A percentile compares a stretch with the other conserved stretches of the same genome.
Evolutionary conservation across 2,329 filamentous ascomycete species (phyloP).

Genomic region (Trichothecium sympodiale): DNA sequence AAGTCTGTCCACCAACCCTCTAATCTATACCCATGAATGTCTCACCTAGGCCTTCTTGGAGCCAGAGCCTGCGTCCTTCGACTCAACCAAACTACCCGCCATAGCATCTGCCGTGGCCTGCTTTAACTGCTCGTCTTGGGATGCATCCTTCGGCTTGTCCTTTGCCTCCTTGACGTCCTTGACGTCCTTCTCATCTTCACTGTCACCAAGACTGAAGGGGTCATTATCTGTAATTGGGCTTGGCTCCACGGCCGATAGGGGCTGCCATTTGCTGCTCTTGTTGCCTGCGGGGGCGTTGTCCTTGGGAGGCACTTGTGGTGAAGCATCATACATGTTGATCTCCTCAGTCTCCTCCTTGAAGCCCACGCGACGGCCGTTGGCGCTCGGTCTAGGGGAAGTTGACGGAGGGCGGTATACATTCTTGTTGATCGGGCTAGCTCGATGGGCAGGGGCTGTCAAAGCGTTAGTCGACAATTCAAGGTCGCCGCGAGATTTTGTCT

Average conservation of each 20-base stretch:
- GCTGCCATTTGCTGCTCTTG: constrained; percentile 94
- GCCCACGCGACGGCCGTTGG: constrained; percentile 39
- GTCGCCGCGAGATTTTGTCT: constrained; percentile 16
- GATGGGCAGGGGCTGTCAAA: constrained; percentile 27
- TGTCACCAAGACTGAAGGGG: constrained; percentile 91
- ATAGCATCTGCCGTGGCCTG: constrained; percentile 53
- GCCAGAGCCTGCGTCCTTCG: constrained; percentile 17
- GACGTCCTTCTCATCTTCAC: constrained; percentile 79
- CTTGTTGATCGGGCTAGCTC: constrained; percentile 65
- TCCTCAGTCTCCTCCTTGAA: constrained; percentile 62
- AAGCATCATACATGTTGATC: constrained; percentile 62
- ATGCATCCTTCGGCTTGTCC: constrained; percentile 42
- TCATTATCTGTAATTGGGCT: constrained; percentile 83
- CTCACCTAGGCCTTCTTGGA: constrained; percentile 22
- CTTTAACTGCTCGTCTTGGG: constrained; percentile 50
- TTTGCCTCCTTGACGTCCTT: constrained; percentile 25
- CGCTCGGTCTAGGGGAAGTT: constrained; percentile 34
- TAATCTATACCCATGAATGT: not conserved
- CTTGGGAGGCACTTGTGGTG: constrained; percentile 43
- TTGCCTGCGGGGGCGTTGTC: constrained; percentile 34
- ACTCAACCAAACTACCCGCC: constrained; percentile 41
- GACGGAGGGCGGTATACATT: constrained; percentile 26
- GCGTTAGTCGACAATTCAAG: not conserved
- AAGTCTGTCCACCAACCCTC: not conserved
- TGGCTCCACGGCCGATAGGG: constrained; percentile 70